phyloP scores from a whole-genome alignment of 106 monocot genomes.

The Vanilla planifolia region DNA sequence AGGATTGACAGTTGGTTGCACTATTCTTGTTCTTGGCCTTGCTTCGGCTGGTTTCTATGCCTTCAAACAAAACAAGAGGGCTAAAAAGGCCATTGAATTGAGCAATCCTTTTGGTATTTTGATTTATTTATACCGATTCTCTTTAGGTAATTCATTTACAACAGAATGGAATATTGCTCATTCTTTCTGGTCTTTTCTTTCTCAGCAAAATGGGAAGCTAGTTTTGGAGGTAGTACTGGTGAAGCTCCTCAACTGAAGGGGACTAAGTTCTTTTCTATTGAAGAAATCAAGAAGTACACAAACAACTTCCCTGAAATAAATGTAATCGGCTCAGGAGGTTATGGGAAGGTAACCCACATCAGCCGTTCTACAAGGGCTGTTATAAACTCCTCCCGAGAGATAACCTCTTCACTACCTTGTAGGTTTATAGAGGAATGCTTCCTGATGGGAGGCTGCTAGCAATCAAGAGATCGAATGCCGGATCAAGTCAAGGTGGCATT shows the following conservation, averaged over 20 bases:
- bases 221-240: constrained; percentile 29
- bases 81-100: constrained; percentile 47
- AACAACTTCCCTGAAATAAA: constrained; percentile 53
- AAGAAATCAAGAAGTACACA: constrained; percentile 58
- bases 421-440: constrained; percentile 65
- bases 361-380: not conserved
- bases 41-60: constrained; percentile 38
- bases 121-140: not conserved
- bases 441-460: constrained; percentile 40
- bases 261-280: constrained; percentile 60
- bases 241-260: constrained; percentile 65
- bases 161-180: not conserved
- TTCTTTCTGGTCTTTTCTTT: not conserved
- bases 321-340: constrained; percentile 58
- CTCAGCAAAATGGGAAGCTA: constrained; percentile 53
- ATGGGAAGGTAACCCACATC: constrained; percentile 43
- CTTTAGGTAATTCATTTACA: not conserved
- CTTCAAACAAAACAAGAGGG: constrained; percentile 32
- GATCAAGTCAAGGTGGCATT: constrained; percentile 46
- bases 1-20: constrained; percentile 42
- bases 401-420: not conserved
- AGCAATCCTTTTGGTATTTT: constrained; percentile 63
- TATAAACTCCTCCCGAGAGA: not conserved
- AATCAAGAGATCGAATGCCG: constrained; percentile 43
- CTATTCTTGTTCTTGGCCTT: constrained; percentile 35